Evolutionary conservation across 495 filamentous ascomycete genomes (phyloP), one percentile per base, ranked within the genome.

Genomic region (Tetracladium marchalianum): DNA sequence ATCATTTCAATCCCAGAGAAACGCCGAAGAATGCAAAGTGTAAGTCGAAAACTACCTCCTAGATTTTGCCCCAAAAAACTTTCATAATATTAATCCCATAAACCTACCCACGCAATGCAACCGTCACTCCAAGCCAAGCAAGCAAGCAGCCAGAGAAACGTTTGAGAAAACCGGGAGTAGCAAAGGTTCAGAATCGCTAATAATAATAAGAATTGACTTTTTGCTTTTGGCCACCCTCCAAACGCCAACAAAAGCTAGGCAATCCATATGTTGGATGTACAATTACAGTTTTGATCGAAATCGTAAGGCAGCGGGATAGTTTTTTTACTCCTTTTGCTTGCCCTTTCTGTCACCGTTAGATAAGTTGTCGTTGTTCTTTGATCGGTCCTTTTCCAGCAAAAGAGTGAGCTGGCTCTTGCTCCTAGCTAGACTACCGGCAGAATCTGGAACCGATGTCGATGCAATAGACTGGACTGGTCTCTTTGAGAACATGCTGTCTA

Each of bases 351-450:
- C 12, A 35, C 19, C 35, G 24, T 24, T 13, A 3, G 31, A 15
- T 16, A 31, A 13, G 15, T 48, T 32, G 2, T 52, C 49, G 5
- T 18, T 38, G 43, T 4, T 48, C 31, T 53, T 50, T 7, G 40
- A 56, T 39, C 50, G 48, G 11, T 70, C 62, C 8, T 62, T 62
- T 31, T 71, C 66, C 43, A 77, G 57, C 5, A 77, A 53, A 1
- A 77, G 47, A 15, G 63, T 64, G 31, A 77, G 62, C 50, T 77
- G 67, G 43, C 72, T 75, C 58, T 65, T 72, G 10, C 71, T 67
- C 44, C 69, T 59, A 10, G 61, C 66, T 22, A 73, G 65, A 18
- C 43, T 32, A 12, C 43, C 36, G 1, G 35, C 11, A 15, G 45
- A n/a, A 7, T 42, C 47, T 4, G 51, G 41, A 27, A 16, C 35